phyloP scores from a whole-genome alignment of 2,329 filamentous ascomycete genomes.

The Penicillium aurantiogriseum region DNA sequence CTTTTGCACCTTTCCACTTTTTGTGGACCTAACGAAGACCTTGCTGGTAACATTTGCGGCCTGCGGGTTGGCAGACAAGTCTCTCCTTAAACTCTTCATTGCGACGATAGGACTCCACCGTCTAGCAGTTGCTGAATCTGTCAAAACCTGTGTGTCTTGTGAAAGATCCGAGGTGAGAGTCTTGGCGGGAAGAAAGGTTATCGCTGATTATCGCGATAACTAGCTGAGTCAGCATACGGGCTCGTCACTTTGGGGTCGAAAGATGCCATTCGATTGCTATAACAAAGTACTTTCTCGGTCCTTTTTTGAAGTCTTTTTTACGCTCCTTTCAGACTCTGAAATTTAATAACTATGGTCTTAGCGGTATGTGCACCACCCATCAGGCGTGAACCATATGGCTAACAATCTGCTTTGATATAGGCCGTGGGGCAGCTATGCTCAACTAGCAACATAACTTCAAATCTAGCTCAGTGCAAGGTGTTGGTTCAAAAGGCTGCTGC shows the following conservation, averaged over 20 bases:
- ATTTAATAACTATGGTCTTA: conserved; percentile 25
- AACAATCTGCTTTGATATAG: conserved; percentile 46
- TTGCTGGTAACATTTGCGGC: conserved; percentile 86
- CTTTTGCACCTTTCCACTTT: conserved; percentile 96
- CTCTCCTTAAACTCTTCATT: conserved; percentile 64
- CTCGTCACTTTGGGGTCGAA: conserved; percentile 5
- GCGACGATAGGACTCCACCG: conserved; percentile 20
- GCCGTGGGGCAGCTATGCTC: conserved; percentile 89
- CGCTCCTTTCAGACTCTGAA: neutral
- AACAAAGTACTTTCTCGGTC: neutral
- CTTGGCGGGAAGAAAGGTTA: conserved; percentile 25
- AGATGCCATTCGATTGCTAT: neutral
- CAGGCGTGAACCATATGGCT: neutral
- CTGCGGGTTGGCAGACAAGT: conserved; percentile 53
- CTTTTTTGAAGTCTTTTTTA: too few species aligned
- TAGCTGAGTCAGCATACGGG: conserved; percentile 22
- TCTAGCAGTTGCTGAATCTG: conserved; percentile 7
- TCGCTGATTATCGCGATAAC: conserved; percentile 21
- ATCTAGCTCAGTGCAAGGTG: conserved; percentile 72
- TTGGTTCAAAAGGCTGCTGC: conserved; percentile 70
- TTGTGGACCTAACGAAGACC: conserved; percentile 90
- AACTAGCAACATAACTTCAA: conserved; percentile 72
- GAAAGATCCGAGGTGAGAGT: conserved; percentile 15
- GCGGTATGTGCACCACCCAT: conserved; percentile 23
- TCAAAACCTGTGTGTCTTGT: conserved; percentile 5